Evolutionary conservation across 345 rosid species (phyloP).

Genomic region (Aurinia saxatilis): DNA sequence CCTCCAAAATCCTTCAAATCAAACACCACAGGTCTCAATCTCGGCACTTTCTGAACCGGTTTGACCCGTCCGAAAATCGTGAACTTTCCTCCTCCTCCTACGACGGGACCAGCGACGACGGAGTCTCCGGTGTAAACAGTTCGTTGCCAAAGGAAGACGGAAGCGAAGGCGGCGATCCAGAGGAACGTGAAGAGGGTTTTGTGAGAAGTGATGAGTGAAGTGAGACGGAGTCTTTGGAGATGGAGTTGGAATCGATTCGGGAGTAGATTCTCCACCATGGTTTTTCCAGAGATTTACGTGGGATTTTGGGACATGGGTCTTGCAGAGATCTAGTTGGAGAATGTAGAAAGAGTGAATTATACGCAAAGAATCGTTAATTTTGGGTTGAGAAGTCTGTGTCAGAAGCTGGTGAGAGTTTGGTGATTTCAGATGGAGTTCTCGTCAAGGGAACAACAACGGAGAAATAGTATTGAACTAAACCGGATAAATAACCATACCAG

Average conservation of each 20-base stretch:
- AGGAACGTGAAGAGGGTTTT: conserved; percentile 65
- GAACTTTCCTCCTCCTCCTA: conserved; percentile 38
- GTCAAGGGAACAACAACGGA: neutral
- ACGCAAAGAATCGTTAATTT: conserved; percentile 16
- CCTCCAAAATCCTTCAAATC: conserved; percentile 92
- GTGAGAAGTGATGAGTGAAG: conserved; percentile 58
- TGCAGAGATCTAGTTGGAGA: conserved; percentile 5
- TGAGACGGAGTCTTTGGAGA: conserved; percentile 40
- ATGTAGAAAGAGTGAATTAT: neutral
- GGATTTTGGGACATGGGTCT: neutral
- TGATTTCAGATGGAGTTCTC: neutral
- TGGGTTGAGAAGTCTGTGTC: conserved; percentile 24
- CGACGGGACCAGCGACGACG: conserved; percentile 20
- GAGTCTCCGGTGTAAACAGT: conserved; percentile 16
- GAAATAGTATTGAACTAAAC: neutral
- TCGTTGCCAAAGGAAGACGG: conserved; percentile 80
- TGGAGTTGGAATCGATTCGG: conserved; percentile 44
- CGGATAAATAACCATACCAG: neutral
- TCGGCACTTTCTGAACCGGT: conserved; percentile 39
- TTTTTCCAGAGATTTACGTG: neutral
- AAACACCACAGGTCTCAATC: conserved; percentile 51
- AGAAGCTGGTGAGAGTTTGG: conserved; percentile 25
- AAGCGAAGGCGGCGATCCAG: conserved; percentile 77
- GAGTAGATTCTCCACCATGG: conserved; percentile 53
- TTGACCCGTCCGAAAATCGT: conserved; percentile 34